These are phyloP conservation scores for Gaertneriomyces semiglobifer DNA, from an alignment of 192 early-diverging fungal species.

Conservation along the genomic window DNA sequence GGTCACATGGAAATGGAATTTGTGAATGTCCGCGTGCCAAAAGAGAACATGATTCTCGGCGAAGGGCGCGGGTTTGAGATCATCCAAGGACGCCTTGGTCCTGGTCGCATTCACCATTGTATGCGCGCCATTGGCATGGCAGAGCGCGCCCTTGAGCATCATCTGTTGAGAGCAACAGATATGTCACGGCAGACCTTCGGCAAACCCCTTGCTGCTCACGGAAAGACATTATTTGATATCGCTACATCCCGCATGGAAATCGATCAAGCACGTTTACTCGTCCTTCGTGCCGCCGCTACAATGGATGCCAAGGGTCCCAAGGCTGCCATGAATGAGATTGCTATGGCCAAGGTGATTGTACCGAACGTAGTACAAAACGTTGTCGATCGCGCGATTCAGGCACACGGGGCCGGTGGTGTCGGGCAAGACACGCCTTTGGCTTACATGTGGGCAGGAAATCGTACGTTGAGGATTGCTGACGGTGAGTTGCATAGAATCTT, in stretches of 20 bases:
- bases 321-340: slow-evolving; percentile 87
- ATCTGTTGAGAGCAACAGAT: slow-evolving; percentile 77
- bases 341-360: slow-evolving; percentile 92
- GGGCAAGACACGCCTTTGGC: slow-evolving; percentile 82
- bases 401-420: slow-evolving; percentile 88
- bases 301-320: slow-evolving; percentile 90
- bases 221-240: slow-evolving; percentile 76
- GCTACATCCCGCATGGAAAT: slow-evolving; percentile 85
- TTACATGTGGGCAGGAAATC: slow-evolving; percentile 70
- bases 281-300: slow-evolving; percentile 85
- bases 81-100: slow-evolving; percentile 94
- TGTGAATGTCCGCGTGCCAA: slow-evolving; percentile 81
- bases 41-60: slow-evolving; percentile 84
- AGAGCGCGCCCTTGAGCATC: slow-evolving; percentile 85
- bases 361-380: slow-evolving; percentile 74
- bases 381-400: slow-evolving; percentile 91
- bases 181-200: slow-evolving; percentile 82
- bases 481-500: slow-evolving; percentile 42
- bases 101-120: slow-evolving; percentile 97
- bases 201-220: slow-evolving; percentile 77
- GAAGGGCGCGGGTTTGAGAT: slow-evolving; percentile 98
- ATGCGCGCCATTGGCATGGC: slow-evolving; percentile 94
- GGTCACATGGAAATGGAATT: slow-evolving; percentile 95
- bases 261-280: slow-evolving; percentile 86
- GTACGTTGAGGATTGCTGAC: slow-evolving; percentile 89